These are phyloP conservation scores for Protomyces arabidopsidicola DNA, from an alignment of 1,139 yeast genomes.

Conservation along the genomic window DNA sequence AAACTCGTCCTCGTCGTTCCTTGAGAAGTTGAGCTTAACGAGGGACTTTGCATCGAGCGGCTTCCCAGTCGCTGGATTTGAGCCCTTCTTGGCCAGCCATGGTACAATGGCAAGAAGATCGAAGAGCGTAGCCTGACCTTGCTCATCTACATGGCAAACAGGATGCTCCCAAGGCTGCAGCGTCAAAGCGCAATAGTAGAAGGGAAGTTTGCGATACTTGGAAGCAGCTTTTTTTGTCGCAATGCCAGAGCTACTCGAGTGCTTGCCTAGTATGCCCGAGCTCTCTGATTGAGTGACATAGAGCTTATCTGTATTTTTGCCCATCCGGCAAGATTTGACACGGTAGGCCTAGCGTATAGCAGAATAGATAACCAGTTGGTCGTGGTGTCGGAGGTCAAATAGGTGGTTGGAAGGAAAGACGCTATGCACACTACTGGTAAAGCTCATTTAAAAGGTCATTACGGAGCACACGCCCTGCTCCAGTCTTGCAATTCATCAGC, in stretches of 20 bases:
- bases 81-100: constrained; percentile 37
- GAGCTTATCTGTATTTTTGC: constrained; percentile 42
- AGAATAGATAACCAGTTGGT: too few species aligned
- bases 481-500: background rate
- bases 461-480: background rate
- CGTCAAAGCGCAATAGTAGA: constrained; percentile 41
- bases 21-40: constrained; percentile 37
- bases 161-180: constrained; percentile 40
- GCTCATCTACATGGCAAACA: constrained; percentile 38
- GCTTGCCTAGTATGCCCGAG: constrained; percentile 36
- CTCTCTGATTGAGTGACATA: constrained; percentile 40
- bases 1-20: constrained; percentile 37
- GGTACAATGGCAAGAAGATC: constrained; percentile 40
- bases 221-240: constrained; percentile 28
- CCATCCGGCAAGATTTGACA: constrained; percentile 35
- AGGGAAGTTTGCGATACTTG: constrained; percentile 36
- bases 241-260: constrained; percentile 37
- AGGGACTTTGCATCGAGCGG: constrained; percentile 35
- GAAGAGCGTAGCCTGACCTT: constrained; percentile 36
- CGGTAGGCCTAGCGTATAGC: too few species aligned
- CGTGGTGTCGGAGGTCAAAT: too few species aligned
- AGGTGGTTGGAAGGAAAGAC: background rate
- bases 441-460: background rate
- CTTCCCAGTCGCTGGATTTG: constrained; percentile 40
- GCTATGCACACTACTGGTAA: background rate